Evolutionary conservation across 2,329 filamentous ascomycete genomes (phyloP).

Genomic region (Lasiodiplodia hormozganensis): DNA sequence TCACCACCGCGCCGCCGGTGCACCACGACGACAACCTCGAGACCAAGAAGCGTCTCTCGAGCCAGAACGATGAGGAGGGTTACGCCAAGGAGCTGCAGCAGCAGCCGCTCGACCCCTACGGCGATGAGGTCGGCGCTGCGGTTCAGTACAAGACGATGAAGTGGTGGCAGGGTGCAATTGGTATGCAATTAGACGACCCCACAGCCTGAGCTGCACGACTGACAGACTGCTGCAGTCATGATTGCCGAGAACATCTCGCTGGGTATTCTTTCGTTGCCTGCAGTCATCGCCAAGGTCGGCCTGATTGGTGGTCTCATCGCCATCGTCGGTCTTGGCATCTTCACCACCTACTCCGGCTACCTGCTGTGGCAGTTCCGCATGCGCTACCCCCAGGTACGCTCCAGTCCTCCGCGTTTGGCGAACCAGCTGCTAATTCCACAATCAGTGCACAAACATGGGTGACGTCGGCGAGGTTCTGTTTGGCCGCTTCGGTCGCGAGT

Average conservation of each 20-base stretch:
- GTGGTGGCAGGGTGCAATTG: slow-evolving; percentile 47
- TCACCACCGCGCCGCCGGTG: slow-evolving; percentile 1
- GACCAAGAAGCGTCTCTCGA: slow-evolving; percentile 19
- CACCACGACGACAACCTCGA: slow-evolving; percentile 27
- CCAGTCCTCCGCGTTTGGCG: slow-evolving; percentile 59
- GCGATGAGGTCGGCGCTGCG: slow-evolving; percentile 44
- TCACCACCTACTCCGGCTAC: slow-evolving; percentile 68
- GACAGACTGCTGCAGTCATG: slow-evolving; percentile 48
- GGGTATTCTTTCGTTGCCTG: slow-evolving; percentile 54
- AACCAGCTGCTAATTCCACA: slow-evolving; percentile 66
- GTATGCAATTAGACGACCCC: neutral
- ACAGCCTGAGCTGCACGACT: slow-evolving; percentile 40
- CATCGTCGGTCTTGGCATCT: slow-evolving; percentile 58
- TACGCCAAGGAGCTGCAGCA: neutral
- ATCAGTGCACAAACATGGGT: slow-evolving; percentile 64
- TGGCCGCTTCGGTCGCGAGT: slow-evolving; percentile 56
- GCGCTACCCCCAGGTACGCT: slow-evolving; percentile 62
- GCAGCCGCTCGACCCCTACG: slow-evolving; percentile 32
- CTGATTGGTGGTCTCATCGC: slow-evolving; percentile 56
- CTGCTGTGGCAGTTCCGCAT: slow-evolving; percentile 68
- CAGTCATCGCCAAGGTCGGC: slow-evolving; percentile 54
- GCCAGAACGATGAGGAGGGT: slow-evolving; percentile 17
- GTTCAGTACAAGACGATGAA: slow-evolving; percentile 60
- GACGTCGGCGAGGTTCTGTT: slow-evolving; percentile 71
- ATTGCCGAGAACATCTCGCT: slow-evolving; percentile 65